Base-by-base conservation (phyloP, 2,329 filamentous ascomycete genomes). In the Aspergillus floridensis region DNA sequence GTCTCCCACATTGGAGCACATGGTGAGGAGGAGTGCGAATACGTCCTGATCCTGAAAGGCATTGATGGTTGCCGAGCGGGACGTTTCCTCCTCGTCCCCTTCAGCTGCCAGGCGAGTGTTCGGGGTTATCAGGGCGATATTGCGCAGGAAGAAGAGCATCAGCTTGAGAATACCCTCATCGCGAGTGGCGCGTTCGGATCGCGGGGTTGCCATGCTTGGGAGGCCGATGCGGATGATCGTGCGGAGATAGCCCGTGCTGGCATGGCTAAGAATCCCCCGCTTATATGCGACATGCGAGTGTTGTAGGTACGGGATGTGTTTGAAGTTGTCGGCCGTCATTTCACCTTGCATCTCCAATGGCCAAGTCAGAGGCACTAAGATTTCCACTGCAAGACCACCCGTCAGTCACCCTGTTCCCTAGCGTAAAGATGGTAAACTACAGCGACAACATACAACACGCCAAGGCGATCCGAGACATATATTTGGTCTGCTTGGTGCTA, bases 121-220 rank as follows among this genome's bases (percentile, higher is more conserved):
- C 4, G 91, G 88, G 8, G 88, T 82, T 55, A 99, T 96, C 80
- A 93, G 88, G 56, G 89, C 88, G 29, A 98, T 83, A 68, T 99
- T 99, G 32, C 93, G 87, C 52, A 98, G 80, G 66, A 98, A 89
- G 75, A 95, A 96, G 8, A 99, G 80, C 52, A 96, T 84, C 35
- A 99, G 84, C 72, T 92, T 95, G 73, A 99, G 92, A 67, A 97
- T 93, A 51, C 91, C 92, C 69, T 96, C 91, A 68, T 99, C 93
- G 68, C 93, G 84, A 22, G 86, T 79, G 32, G 85, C 87, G 58
- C 95, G 83, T 69, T 97, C 92, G 26, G 87, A 85, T 63, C 89
- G 85, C 1, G 90, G 83, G 26, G 90, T 77, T 2, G 92, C 91
- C 86, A 99, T 93, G 21, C 92, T 88, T 1, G 95, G 93, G 21